phyloP scores from a whole-genome alignment of 2,329 filamentous ascomycete genomes.

The Penicillium sp. region DNA sequence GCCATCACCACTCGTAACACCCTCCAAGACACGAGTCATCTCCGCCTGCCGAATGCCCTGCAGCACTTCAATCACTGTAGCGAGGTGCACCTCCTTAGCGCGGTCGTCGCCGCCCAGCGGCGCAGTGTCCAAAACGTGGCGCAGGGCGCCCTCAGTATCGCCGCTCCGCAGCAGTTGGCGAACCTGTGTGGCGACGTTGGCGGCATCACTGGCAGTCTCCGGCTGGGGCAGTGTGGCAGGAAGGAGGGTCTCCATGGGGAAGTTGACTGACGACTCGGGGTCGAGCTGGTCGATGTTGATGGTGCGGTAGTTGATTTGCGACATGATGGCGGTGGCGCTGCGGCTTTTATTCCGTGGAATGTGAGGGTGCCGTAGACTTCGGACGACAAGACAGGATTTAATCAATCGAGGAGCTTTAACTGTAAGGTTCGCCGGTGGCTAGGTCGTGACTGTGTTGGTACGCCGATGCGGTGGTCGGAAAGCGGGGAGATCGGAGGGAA shows the following conservation, averaged over 20 bases:
- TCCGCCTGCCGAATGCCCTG: conserved; percentile 96
- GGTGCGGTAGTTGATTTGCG: conserved; percentile 70
- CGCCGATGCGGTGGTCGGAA: conserved; percentile 17
- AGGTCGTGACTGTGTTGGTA: conserved; percentile 14
- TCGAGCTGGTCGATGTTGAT: conserved; percentile 93
- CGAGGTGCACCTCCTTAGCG: conserved; percentile 79
- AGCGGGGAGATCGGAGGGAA: conserved; percentile 21
- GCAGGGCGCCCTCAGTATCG: conserved; percentile 82
- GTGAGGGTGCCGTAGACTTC: background rate
- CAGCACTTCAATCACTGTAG: conserved; percentile 87
- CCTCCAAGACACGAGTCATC: conserved; percentile 84
- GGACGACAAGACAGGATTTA: background rate
- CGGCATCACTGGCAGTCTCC: conserved; percentile 74
- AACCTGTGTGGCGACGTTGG: conserved; percentile 76
- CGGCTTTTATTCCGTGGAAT: background rate
- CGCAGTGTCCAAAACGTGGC: conserved; percentile 79
- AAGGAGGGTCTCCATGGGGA: conserved; percentile 81
- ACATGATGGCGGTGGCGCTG: conserved; percentile 35
- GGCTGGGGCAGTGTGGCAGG: conserved; percentile 70
- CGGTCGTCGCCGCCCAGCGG: conserved; percentile 62
- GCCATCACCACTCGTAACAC: conserved; percentile 75
- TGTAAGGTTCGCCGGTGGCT: background rate
- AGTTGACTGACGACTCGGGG: conserved; percentile 88
- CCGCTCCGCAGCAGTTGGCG: conserved; percentile 84
- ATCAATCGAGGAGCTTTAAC: background rate